Conservation (phyloP, 2,329 filamentous ascomycete genomes). For the Calonectria pseudoreteaudii region DNA sequence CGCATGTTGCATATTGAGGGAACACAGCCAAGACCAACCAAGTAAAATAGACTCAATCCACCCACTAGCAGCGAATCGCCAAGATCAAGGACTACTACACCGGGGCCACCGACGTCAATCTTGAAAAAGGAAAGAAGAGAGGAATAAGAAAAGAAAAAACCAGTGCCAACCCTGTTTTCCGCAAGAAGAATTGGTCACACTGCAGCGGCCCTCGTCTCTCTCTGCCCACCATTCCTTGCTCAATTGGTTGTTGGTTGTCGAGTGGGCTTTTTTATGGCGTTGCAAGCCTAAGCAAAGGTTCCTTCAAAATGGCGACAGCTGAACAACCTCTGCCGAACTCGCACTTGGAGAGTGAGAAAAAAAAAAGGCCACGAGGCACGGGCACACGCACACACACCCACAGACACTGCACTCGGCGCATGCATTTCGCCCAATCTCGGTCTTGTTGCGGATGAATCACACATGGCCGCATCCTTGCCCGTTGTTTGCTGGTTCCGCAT, state of each 20-base stretch:
- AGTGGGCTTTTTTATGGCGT: neutral
- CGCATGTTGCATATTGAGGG: neutral
- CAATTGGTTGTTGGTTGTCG: neutral
- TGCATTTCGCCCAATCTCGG: neutral
- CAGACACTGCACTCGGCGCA: neutral
- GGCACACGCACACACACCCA: neutral
- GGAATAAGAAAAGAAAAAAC: neutral
- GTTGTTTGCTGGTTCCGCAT: neutral
- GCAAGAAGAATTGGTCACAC: neutral
- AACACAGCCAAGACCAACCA: neutral
- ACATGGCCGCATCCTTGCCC: neutral
- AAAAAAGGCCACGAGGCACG: neutral
- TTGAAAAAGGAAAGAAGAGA: neutral
- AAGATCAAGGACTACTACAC: neutral
- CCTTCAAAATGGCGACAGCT: neutral
- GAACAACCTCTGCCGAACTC: neutral
- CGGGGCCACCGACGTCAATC: neutral
- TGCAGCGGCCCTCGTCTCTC: neutral
- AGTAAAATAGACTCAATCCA: slow-evolving; percentile 3
- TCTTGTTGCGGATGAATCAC: neutral
- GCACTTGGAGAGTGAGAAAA: neutral
- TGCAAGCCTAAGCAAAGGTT: neutral
- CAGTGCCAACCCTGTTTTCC: neutral
- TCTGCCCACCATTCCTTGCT: neutral
- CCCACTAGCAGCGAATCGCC: neutral